These are phyloP conservation scores for Sugiyamaella mastotermitis DNA, from an alignment of 805 yeast species.

Conservation along the genomic window DNA sequence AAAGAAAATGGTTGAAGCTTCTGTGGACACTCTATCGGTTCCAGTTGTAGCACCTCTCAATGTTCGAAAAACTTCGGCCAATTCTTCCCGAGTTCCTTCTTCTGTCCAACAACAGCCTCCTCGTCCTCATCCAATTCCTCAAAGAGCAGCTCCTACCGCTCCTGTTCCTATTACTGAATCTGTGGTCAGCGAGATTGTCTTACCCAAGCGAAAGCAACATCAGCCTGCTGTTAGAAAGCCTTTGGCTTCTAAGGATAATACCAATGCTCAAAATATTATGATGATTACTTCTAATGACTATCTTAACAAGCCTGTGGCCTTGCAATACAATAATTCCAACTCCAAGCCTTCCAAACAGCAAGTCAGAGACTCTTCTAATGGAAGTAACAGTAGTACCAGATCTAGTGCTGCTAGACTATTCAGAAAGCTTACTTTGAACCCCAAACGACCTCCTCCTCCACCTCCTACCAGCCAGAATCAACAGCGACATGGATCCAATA, in stretches of 20 bases:
- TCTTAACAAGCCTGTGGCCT: neutral
- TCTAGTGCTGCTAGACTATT: conserved; percentile 13
- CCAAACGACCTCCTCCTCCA: conserved; percentile 19
- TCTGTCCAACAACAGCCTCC: too few relatives aligned
- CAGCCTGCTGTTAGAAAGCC: conserved; percentile 10
- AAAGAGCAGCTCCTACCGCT: too few relatives aligned
- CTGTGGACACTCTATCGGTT: too few relatives aligned
- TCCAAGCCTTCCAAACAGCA: too few relatives aligned
- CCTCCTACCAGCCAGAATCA: conserved; percentile 11
- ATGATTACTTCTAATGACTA: conserved; percentile 3
- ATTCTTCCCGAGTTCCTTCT: too few relatives aligned
- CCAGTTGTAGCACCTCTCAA: too few relatives aligned
- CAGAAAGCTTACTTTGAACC: conserved; percentile 14
- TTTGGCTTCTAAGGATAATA: conserved; percentile 9
- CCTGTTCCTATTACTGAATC: too few relatives aligned
- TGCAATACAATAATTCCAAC: neutral
- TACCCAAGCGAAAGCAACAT: neutral
- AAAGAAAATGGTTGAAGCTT: too few relatives aligned
- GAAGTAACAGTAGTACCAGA: conserved; percentile 8
- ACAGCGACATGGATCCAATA: conserved; percentile 1
- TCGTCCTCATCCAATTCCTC: too few relatives aligned
- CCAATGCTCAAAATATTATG: conserved; percentile 3
- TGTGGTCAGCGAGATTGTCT: neutral
- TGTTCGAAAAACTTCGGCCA: too few relatives aligned
- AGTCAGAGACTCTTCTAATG: conserved; percentile 4